Percentiles rank a stretch among this genome's conserved stretches.
These are phyloP conservation scores for Cryphonectria naterciae DNA, from an alignment of 2,329 filamentous ascomycete genomes.

Conservation along the genomic window DNA sequence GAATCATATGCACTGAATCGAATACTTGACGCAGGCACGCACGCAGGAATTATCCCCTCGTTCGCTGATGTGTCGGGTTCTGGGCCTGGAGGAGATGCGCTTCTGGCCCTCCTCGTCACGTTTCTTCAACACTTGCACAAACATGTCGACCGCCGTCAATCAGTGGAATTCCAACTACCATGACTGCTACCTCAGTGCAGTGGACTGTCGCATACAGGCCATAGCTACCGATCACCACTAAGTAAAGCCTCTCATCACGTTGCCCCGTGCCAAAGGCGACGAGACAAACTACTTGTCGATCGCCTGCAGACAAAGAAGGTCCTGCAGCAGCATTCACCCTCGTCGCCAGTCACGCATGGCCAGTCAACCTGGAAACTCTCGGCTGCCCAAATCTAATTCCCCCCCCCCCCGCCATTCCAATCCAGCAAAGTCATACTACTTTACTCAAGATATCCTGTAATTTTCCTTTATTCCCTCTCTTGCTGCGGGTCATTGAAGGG, in stretches of 20 bases:
- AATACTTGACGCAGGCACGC: too few relatives aligned
- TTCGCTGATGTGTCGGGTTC: too few relatives aligned
- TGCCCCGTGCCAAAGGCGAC: background rate
- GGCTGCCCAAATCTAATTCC: background rate
- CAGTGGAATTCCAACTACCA: conserved; percentile 19
- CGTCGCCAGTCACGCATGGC: background rate
- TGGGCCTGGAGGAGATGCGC: background rate
- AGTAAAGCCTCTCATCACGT: background rate
- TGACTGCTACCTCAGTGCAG: conserved; percentile 22
- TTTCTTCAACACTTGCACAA: background rate
- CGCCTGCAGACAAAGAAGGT: background rate
- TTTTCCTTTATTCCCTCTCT: background rate
- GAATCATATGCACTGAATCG: too few relatives aligned
- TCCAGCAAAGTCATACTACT: conserved; percentile 18
- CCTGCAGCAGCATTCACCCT: conserved; percentile 10
- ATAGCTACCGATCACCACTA: background rate
- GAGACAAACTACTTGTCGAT: background rate
- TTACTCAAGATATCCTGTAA: conserved; percentile 22
- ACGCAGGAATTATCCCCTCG: background rate
- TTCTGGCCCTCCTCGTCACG: background rate
- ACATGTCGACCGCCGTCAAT: background rate
- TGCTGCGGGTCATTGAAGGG: conserved; percentile 5
- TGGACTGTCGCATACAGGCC: conserved; percentile 10
- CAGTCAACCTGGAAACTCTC: background rate
- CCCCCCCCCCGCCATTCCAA: background rate